Conservation (phyloP, 177 flowering plant genomes). For the Vitis hybrid region DNA sequence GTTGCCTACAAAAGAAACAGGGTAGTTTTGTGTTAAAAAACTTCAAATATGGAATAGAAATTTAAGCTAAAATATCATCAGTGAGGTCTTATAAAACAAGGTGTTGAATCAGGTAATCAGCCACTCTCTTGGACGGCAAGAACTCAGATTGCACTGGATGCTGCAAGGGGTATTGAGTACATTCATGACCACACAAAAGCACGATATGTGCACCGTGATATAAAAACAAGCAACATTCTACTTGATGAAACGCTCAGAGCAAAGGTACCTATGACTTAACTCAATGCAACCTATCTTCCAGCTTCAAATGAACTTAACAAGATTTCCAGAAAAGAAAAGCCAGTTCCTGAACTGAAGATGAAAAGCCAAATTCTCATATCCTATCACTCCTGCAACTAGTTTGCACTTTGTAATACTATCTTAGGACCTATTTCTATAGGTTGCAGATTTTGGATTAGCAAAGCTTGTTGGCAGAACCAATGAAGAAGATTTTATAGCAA, state of each 20-base stretch:
- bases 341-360: background rate
- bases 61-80: conserved; percentile 7
- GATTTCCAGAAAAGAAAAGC: background rate
- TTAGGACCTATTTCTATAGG: conserved; percentile 33
- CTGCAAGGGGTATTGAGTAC: conserved; percentile 56
- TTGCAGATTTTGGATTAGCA: conserved; percentile 82
- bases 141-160: conserved; percentile 47
- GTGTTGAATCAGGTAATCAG: conserved; percentile 46
- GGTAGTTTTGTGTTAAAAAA: too few species aligned
- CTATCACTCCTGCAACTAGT: background rate
- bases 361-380: background rate
- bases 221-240: conserved; percentile 47
- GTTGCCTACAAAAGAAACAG: too few species aligned
- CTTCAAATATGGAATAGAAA: background rate
- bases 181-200: conserved; percentile 50
- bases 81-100: background rate
- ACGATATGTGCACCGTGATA: conserved; percentile 46
- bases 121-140: conserved; percentile 65
- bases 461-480: conserved; percentile 63
- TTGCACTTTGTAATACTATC: background rate
- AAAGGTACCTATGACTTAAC: conserved; percentile 24
- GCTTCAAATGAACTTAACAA: background rate
- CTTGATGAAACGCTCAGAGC: conserved; percentile 36
- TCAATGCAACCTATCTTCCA: background rate
- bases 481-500: conserved; percentile 62